Base-by-base conservation (phyloP, 2,329 filamentous ascomycete genomes). In the Phyllosticta citrichinensis region DNA sequence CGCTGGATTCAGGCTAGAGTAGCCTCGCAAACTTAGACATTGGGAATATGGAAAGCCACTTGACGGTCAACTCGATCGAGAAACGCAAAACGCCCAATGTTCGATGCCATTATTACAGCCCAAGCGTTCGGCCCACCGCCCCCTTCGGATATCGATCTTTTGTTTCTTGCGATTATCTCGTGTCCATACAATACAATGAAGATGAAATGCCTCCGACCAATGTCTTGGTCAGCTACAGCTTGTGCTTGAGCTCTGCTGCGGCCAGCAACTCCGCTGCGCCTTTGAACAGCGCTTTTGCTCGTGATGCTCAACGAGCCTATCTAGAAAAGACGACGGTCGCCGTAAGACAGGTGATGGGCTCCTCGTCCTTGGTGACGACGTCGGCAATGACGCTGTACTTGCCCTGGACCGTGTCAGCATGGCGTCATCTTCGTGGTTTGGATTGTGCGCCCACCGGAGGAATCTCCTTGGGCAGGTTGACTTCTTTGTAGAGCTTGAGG, bases 321-420 rank as follows among this genome's bases (percentile, higher is more conserved):
- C 60, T 55, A 60, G 75, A 76, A 71, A 94, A 93, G 53, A 75
- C 71, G 62, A 94, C 84, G 6, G 79, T 82, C 22, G 91, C 91
- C 61, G 87, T 87, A 70, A 99, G 80, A 77, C 94, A 99, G 63
- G 92, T 96, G 65, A 99, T 88, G 70, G 85, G 86, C 65, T 86
- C 79, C 62, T 83, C 80, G 57, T 95, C 86, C 63, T 79, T 81
- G 66, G 84, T 91, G 75, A 84, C 87, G 56, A 95, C 93, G 71
- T 97, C 89, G 52, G 93, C 94, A 50, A 87, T 77, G 40, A 99
- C 94, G 19, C 83, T 88, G 81, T 97, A 99, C 70, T 85, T 92
- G 72, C 92, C 94, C 91, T 94, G 65, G 52, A 40, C 9, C 20
- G 55, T 50, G 57, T 20, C 53, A 56, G 54, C n/a, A 61, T 51